These are phyloP conservation scores for Atkinsonella texensis DNA, from an alignment of 2,329 filamentous ascomycete species.

Conservation along the genomic window DNA sequence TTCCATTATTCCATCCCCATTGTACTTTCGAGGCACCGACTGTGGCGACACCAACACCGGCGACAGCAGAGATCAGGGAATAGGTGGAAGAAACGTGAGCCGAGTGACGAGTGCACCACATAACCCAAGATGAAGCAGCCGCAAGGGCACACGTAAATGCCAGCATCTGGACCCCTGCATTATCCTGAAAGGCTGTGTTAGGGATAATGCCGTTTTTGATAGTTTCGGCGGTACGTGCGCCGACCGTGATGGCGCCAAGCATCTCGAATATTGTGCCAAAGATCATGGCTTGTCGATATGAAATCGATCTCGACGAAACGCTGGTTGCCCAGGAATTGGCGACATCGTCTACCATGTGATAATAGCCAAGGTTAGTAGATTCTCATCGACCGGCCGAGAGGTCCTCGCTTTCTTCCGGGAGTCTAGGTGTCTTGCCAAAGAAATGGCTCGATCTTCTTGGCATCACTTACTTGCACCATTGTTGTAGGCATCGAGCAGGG, in stretches of 20 bases:
- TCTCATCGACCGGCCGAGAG: conserved; percentile 73
- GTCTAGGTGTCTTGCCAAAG: neutral
- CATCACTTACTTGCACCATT: conserved; percentile 58
- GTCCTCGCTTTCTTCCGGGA: conserved; percentile 36
- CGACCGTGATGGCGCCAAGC: conserved; percentile 53
- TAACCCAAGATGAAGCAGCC: conserved; percentile 59
- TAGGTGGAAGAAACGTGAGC: conserved; percentile 64
- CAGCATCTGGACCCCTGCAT: conserved; percentile 56
- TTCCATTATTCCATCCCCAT: conserved; percentile 55
- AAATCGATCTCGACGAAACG: conserved; percentile 41
- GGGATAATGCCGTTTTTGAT: conserved; percentile 73
- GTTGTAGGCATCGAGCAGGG: conserved; percentile 66
- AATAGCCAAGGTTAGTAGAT: conserved; percentile 13
- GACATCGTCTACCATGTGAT: conserved; percentile 53
- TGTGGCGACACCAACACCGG: conserved; percentile 57
- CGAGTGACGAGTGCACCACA: conserved; percentile 67
- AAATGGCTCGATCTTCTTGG: neutral
- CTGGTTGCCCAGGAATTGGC: conserved; percentile 74
- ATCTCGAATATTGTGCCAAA: conserved; percentile 57
- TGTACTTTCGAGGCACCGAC: conserved; percentile 48
- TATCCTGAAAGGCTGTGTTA: conserved; percentile 40
- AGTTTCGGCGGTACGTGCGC: conserved; percentile 58
- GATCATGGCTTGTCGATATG: conserved; percentile 56
- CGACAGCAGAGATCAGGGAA: conserved; percentile 56
- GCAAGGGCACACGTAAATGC: conserved; percentile 54